A percentile compares a stretch with the other conserved stretches of the same genome.
Conservation (phyloP, 1,284 basidiomycete species). For the Apiotrichum veenhuisii region DNA sequence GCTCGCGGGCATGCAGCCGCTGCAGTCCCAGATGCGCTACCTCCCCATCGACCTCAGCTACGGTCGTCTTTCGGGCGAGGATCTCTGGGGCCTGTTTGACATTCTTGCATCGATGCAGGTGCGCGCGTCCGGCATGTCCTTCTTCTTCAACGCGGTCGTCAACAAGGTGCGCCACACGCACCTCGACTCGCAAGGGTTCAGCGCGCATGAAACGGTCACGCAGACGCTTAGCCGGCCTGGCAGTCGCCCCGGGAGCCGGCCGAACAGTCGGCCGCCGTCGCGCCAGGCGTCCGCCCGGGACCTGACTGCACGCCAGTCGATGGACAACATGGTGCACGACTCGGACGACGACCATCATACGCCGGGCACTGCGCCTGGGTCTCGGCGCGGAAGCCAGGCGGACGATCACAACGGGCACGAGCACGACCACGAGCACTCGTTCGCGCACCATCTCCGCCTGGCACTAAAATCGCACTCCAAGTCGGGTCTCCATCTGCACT, state of each 20-base stretch:
- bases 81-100: slow-evolving; percentile 39
- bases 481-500: neutral
- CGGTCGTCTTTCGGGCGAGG: slow-evolving; percentile 39
- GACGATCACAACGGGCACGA: neutral
- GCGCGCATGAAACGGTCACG: slow-evolving; percentile 3
- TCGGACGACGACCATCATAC: neutral
- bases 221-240: neutral
- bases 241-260: neutral
- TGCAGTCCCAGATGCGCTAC: slow-evolving; percentile 42
- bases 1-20: slow-evolving; percentile 37
- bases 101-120: slow-evolving; percentile 37
- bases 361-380: too few species aligned
- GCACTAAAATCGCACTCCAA: neutral
- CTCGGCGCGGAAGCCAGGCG: neutral
- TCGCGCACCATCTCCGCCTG: slow-evolving; percentile 5
- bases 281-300: slow-evolving; percentile 24
- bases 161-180: slow-evolving; percentile 41
- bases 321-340: neutral
- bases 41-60: slow-evolving; percentile 44
- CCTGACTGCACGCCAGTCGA: neutral
- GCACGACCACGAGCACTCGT: slow-evolving; percentile 1
- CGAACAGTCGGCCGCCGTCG: neutral
- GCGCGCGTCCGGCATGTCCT: slow-evolving; percentile 43
- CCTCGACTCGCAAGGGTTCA: slow-evolving; percentile 43
- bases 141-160: slow-evolving; percentile 49